Conservation (phyloP, 169 alveolate genomes). For the Eimeria sp. region DNA sequence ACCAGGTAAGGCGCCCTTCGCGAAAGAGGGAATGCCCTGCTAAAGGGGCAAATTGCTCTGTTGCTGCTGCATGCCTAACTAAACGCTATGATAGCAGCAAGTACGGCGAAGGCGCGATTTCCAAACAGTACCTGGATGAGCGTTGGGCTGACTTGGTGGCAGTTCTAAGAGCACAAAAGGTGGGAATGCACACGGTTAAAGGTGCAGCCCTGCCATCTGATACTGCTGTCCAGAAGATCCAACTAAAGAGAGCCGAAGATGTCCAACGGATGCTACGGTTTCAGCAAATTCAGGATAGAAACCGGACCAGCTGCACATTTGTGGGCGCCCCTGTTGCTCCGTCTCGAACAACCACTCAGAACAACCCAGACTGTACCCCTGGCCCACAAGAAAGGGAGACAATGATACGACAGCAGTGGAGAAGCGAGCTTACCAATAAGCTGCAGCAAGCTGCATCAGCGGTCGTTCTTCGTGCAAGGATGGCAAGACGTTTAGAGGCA, state of each 20-base stretch:
- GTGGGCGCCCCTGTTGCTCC: slow-evolving; percentile 37
- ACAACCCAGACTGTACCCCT: background rate
- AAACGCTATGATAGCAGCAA: slow-evolving; percentile 32
- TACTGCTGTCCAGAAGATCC: slow-evolving; percentile 6
- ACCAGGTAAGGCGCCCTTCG: background rate
- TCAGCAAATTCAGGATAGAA: slow-evolving; percentile 44
- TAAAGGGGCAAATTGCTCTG: background rate
- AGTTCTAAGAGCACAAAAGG: slow-evolving; percentile 17
- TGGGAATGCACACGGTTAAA: slow-evolving; percentile 30
- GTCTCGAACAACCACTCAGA: background rate
- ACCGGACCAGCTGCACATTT: slow-evolving; percentile 26
- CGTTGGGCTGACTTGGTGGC: slow-evolving; percentile 53
- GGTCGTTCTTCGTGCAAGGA: slow-evolving; percentile 4
- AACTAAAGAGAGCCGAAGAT: background rate
- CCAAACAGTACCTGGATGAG: slow-evolving; percentile 38
- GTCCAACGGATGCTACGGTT: background rate
- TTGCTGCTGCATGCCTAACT: background rate
- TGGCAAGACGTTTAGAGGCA: slow-evolving; percentile 1
- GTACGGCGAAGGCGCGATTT: background rate
- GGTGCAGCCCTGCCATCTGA: slow-evolving; percentile 34
- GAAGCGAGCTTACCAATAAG: background rate
- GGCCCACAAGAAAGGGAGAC: background rate
- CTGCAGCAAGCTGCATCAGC: slow-evolving; percentile 29
- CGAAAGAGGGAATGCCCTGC: background rate
- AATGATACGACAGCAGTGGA: background rate